Base-by-base conservation (phyloP, 2,329 filamentous ascomycete species). In the Didymella arachidicola region DNA sequence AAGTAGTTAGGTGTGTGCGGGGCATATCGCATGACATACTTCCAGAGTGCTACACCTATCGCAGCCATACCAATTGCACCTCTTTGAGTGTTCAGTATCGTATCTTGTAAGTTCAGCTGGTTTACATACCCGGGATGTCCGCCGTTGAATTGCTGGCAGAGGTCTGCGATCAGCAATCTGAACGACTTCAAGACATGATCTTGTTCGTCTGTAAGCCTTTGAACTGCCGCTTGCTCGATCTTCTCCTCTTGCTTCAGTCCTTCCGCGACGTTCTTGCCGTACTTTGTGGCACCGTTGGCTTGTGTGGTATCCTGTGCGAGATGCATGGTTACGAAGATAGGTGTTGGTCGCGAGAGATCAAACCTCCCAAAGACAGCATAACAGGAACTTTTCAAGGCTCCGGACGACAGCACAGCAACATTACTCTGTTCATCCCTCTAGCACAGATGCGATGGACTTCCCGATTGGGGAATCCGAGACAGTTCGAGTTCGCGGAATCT, bases 121-220 rank as follows among this genome's bases (percentile, higher is more conserved):
- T 7, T 39, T 45, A 50, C 80, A 65, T 78, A 87, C 84, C 87
- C 88, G 18, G 87, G 88, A 69, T 90, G 88, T 0, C 88, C 88
- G 34, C 87, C 87, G 61, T 85, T 85, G 74, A 89, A 91, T 63
- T 90, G 87, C 71, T 90, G 83, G 67, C 87, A 90, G 3, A 91
- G 76, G 70, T 91, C 88, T 43, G 88, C 86, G 58, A 90, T 87
- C 29, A 90, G 76, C 48, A 84, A 78, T 53, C 88, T 80, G 69
- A 89, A 89, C 6, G 84, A 84, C 65, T 81, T 82, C 49, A 90
- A 74, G 2, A 88, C 84, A 19, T 83, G 70, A 47, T 86, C 81
- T 63, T 80, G 78, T 42, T 74, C 69, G 11, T 62, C 49, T 30
- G 69, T 70, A 14, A 72, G 53, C 27, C 62, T 68, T 26, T 60